Conservation (phyloP, 306 rosid genomes). For the Dryas drummondii region DNA sequence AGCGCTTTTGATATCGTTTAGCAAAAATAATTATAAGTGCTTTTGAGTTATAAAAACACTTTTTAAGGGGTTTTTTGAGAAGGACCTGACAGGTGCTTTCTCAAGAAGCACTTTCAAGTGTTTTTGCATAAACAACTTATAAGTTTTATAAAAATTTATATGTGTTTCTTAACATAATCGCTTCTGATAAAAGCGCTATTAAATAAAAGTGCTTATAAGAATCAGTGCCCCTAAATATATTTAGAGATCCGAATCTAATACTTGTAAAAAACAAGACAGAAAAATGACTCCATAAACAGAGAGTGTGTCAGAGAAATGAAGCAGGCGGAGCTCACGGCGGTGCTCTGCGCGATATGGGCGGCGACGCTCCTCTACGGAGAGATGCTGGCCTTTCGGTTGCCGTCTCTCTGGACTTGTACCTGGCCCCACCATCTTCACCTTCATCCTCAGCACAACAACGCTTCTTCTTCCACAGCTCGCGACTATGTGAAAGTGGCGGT, state of each 20-base stretch:
- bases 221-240: too few relatives aligned
- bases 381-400: constrained; percentile 61
- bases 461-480: constrained; percentile 33
- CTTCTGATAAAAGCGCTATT: too few relatives aligned
- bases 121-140: too few relatives aligned
- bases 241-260: background rate
- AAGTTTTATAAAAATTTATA: too few relatives aligned
- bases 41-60: too few relatives aligned
- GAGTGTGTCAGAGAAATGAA: constrained; percentile 41
- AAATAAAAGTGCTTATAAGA: too few relatives aligned
- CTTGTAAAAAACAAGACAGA: background rate
- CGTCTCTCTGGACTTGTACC: constrained; percentile 48
- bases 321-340: constrained; percentile 57
- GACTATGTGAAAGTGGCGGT: constrained; percentile 69
- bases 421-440: constrained; percentile 60
- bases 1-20: too few relatives aligned
- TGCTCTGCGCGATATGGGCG: constrained; percentile 62
- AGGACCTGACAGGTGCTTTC: too few relatives aligned
- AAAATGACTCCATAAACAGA: background rate
- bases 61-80: too few relatives aligned
- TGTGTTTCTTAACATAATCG: too few relatives aligned
- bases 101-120: too few relatives aligned
- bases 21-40: too few relatives aligned
- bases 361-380: constrained; percentile 67
- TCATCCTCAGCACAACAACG: constrained; percentile 9